Conservation (phyloP, 106 monocot genomes). For the Acorus calamus region DNA sequence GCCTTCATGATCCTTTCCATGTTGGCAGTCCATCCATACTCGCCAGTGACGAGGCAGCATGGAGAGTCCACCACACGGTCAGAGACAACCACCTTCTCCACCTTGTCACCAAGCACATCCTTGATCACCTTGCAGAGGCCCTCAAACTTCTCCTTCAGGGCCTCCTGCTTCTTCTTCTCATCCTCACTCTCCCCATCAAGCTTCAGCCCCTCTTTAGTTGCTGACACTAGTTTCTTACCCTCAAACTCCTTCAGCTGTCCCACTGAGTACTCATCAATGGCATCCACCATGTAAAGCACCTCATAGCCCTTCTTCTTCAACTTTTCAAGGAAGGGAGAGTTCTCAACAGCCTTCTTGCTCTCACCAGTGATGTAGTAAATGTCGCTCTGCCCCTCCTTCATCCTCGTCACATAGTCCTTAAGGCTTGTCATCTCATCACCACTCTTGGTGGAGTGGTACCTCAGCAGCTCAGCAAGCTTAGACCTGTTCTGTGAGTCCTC, state of each 20-base stretch:
- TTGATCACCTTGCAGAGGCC: constrained; percentile 73
- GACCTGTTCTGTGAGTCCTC: constrained; percentile 57
- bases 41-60: constrained; percentile 70
- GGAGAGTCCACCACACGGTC: constrained; percentile 75
- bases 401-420: constrained; percentile 74
- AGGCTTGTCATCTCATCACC: constrained; percentile 74
- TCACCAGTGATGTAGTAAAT: constrained; percentile 79
- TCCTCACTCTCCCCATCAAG: constrained; percentile 55
- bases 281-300: constrained; percentile 70
- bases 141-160: constrained; percentile 55
- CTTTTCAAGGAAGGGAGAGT: constrained; percentile 78
- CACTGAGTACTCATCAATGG: constrained; percentile 69
- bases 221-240: constrained; percentile 71
- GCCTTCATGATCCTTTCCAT: constrained; percentile 90
- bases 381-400: constrained; percentile 79
- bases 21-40: constrained; percentile 77
- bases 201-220: constrained; percentile 68
- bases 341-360: constrained; percentile 83
- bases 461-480: constrained; percentile 61
- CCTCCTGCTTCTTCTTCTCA: constrained; percentile 66
- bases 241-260: constrained; percentile 76
- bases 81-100: constrained; percentile 70
- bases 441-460: constrained; percentile 75
- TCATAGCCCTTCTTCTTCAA: constrained; percentile 70
- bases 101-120: constrained; percentile 65